A percentile compares a stretch with the other conserved stretches of the same genome.
Conservation (phyloP, 2,329 filamentous ascomycete genomes). For the Aureobasidium zeae region DNA sequence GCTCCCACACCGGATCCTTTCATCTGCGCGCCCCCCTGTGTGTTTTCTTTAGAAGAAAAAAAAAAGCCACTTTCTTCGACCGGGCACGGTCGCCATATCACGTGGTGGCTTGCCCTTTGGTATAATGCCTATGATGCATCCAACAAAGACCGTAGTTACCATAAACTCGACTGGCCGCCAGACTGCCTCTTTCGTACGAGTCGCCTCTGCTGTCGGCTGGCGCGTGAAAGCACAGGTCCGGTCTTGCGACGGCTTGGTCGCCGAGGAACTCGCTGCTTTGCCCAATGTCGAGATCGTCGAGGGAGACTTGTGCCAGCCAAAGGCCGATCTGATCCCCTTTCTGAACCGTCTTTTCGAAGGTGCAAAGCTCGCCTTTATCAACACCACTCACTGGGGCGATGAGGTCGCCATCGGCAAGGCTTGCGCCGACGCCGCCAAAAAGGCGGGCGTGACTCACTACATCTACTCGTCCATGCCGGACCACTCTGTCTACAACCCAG, state of each 20-base stretch:
- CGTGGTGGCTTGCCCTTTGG: slow-evolving; percentile 13
- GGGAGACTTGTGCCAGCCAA: slow-evolving; percentile 49
- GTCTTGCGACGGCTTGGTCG: slow-evolving; percentile 77
- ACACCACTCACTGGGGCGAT: slow-evolving; percentile 94
- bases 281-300: slow-evolving; percentile 69
- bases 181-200: slow-evolving; percentile 87
- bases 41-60: slow-evolving; percentile 7
- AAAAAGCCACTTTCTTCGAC: slow-evolving; percentile 6
- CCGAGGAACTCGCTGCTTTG: slow-evolving; percentile 71
- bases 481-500: slow-evolving; percentile 66
- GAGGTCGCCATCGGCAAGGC: slow-evolving; percentile 83
- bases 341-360: slow-evolving; percentile 53
- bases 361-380: slow-evolving; percentile 87
- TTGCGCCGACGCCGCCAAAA: slow-evolving; percentile 80
- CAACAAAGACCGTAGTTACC: slow-evolving; percentile 72
- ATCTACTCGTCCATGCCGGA: slow-evolving; percentile 98
- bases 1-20: not conserved
- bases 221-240: slow-evolving; percentile 85
- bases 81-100: slow-evolving; percentile 15
- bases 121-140: slow-evolving; percentile 23
- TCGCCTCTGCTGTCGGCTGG: slow-evolving; percentile 88
- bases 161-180: slow-evolving; percentile 95
- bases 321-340: slow-evolving; percentile 21
- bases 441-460: slow-evolving; percentile 76
- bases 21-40: not conserved